Conservation (phyloP, 2,329 filamentous ascomycete species). For the Diaporthe humulicola region DNA sequence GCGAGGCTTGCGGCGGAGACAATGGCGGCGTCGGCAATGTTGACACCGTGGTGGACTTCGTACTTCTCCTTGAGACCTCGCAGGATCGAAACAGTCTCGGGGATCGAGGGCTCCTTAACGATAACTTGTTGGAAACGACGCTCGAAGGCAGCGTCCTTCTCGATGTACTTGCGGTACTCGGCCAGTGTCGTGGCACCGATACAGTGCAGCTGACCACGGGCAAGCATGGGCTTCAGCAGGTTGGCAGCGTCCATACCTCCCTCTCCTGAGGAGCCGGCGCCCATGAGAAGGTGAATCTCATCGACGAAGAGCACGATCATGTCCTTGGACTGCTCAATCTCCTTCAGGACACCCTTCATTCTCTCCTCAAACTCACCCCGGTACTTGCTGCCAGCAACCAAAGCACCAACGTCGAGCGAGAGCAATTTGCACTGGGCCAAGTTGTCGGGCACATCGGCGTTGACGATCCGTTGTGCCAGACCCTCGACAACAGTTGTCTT, state of each 20-base stretch:
- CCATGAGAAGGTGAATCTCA: constrained; percentile 99
- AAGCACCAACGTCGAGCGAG: constrained; percentile 92
- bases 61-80: constrained; percentile 98
- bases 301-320: constrained; percentile 99
- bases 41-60: constrained; percentile 98
- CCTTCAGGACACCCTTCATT: constrained; percentile 99
- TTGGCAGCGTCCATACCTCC: constrained; percentile 99
- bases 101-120: constrained; percentile 91
- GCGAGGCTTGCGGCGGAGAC: constrained; percentile 93
- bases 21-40: constrained; percentile 92
- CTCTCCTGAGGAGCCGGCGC: constrained; percentile 92
- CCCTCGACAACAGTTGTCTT: constrained; percentile 99
- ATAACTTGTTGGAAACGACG: constrained; percentile 98
- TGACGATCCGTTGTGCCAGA: constrained; percentile 94
- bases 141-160: constrained; percentile 98
- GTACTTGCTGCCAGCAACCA: constrained; percentile 98
- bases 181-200: constrained; percentile 96
- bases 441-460: constrained; percentile 95
- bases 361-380: constrained; percentile 98
- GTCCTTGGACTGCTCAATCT: constrained; percentile 94
- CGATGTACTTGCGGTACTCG: constrained; percentile 98
- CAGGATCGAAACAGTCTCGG: constrained; percentile 97
- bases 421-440: constrained; percentile 93
- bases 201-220: constrained; percentile 95
- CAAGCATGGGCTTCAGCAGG: constrained; percentile 97